Percentiles rank a stretch among this genome's conserved stretches.
phyloP scores from a whole-genome alignment of 345 rosid species.

The Combretum micranthum region DNA sequence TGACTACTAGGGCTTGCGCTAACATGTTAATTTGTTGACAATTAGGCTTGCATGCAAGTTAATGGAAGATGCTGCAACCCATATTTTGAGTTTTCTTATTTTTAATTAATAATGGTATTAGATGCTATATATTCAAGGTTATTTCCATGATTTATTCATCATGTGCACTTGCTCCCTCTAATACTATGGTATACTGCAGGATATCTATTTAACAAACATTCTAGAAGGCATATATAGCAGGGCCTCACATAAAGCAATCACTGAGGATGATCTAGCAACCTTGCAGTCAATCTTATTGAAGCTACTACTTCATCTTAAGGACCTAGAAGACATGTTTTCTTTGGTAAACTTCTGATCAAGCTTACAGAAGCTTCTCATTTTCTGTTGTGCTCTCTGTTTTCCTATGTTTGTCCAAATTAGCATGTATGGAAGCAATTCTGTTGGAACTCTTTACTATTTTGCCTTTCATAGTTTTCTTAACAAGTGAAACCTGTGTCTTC shows the following conservation, averaged over 20 bases:
- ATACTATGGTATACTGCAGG: constrained; percentile 36
- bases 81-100: too few relatives aligned
- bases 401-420: not conserved
- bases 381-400: constrained; percentile 1
- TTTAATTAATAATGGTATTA: too few relatives aligned
- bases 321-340: constrained; percentile 52
- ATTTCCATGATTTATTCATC: too few relatives aligned
- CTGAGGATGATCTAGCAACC: constrained; percentile 59
- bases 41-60: too few relatives aligned
- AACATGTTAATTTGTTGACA: too few relatives aligned
- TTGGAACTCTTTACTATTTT: not conserved
- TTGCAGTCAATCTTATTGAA: constrained; percentile 76
- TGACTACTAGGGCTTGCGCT: too few relatives aligned
- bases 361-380: constrained; percentile 1
- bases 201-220: constrained; percentile 42
- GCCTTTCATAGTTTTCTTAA: not conserved
- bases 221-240: constrained; percentile 48
- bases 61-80: too few relatives aligned
- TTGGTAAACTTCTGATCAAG: constrained; percentile 40
- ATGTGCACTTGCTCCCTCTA: constrained; percentile 7
- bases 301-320: constrained; percentile 61
- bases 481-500: not conserved
- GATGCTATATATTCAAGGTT: too few relatives aligned
- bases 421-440: too few relatives aligned
- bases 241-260: constrained; percentile 37